A percentile compares a stretch with the other conserved stretches of the same genome.
These are phyloP conservation scores for Neonothopanus nambi DNA, from an alignment of 1,284 basidiomycete genomes.

Conservation along the genomic window DNA sequence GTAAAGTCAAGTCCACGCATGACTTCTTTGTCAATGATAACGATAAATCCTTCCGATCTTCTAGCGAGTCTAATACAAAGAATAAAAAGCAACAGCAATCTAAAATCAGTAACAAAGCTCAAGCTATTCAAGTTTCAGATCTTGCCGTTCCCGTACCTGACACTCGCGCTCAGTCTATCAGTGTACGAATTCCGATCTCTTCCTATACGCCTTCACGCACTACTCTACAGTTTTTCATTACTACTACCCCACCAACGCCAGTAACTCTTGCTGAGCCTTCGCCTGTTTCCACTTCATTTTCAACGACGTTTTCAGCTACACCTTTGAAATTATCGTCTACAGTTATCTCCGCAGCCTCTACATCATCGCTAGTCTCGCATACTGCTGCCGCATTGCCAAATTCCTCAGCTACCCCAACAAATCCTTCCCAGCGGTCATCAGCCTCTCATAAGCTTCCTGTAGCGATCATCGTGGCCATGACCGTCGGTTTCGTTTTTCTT, in stretches of 20 bases:
- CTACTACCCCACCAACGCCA: no score
- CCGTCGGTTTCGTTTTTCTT: conserved; percentile 56
- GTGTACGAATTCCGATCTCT: neutral
- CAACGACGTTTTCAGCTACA: neutral
- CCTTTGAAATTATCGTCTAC: conserved; percentile 2
- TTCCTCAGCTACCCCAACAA: conserved; percentile 14
- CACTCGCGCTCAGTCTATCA: conserved; percentile 9
- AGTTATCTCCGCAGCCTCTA: neutral
- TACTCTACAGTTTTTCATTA: neutral
- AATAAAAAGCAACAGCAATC: no score
- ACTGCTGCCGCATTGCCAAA: conserved; percentile 1
- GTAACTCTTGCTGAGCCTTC: no score
- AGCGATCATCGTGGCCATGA: conserved; percentile 54
- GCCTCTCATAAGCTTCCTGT: conserved; percentile 31
- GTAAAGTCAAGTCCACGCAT: no score
- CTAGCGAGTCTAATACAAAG: no score
- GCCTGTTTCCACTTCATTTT: no score
- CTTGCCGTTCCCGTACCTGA: conserved; percentile 18
- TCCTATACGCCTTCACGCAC: conserved; percentile 9
- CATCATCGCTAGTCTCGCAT: neutral
- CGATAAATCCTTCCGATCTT: no score
- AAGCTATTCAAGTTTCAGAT: conserved; percentile 6
- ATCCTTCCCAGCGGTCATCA: conserved; percentile 9
- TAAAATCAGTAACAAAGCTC: neutral
- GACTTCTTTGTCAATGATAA: no score